phyloP scores from a whole-genome alignment of 2,329 filamentous ascomycete species.

The Exophiala phaeomuriformis region DNA sequence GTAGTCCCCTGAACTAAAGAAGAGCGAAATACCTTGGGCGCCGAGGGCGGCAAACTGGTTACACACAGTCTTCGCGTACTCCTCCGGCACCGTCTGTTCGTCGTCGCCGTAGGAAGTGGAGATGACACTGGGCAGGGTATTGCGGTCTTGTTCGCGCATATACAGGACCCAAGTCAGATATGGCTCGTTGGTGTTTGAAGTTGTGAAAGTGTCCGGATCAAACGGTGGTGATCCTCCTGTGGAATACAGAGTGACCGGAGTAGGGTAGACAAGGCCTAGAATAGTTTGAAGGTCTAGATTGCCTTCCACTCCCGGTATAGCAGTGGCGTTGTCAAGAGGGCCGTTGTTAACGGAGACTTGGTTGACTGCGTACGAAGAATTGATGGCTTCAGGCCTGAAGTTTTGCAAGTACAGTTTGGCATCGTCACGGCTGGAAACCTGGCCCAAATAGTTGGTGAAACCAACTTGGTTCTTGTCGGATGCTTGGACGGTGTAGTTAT shows the following conservation, averaged over 20 bases:
- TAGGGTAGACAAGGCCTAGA: slow-evolving; percentile 49
- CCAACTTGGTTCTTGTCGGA: slow-evolving; percentile 39
- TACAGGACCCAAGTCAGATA: slow-evolving; percentile 58
- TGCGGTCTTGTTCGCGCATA: slow-evolving; percentile 43
- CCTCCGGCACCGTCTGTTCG: slow-evolving; percentile 56
- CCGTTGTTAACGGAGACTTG: slow-evolving; percentile 33
- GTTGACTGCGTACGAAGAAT: slow-evolving; percentile 31
- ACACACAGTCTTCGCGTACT: slow-evolving; percentile 57
- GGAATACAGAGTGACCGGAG: slow-evolving; percentile 49
- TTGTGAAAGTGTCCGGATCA: slow-evolving; percentile 41
- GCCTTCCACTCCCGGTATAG: slow-evolving; percentile 41
- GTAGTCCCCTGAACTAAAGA: slow-evolving; percentile 55
- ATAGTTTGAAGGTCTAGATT: slow-evolving; percentile 56
- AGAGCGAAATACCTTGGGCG: slow-evolving; percentile 58
- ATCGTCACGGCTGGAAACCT: slow-evolving; percentile 44
- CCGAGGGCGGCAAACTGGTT: slow-evolving; percentile 58
- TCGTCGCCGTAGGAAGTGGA: slow-evolving; percentile 61
- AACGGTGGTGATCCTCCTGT: slow-evolving; percentile 51
- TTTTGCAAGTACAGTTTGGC: slow-evolving; percentile 33
- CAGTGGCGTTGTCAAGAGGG: slow-evolving; percentile 33
- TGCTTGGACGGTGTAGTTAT: slow-evolving; percentile 45
- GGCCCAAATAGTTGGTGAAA: slow-evolving; percentile 43
- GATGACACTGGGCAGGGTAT: slow-evolving; percentile 54
- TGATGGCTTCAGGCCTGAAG: slow-evolving; percentile 34
- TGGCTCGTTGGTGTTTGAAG: slow-evolving; percentile 56